A percentile compares a stretch with the other conserved stretches of the same genome.
Conservation (phyloP, 257 asterid species). For the Parsonsia alboflavescens region DNA sequence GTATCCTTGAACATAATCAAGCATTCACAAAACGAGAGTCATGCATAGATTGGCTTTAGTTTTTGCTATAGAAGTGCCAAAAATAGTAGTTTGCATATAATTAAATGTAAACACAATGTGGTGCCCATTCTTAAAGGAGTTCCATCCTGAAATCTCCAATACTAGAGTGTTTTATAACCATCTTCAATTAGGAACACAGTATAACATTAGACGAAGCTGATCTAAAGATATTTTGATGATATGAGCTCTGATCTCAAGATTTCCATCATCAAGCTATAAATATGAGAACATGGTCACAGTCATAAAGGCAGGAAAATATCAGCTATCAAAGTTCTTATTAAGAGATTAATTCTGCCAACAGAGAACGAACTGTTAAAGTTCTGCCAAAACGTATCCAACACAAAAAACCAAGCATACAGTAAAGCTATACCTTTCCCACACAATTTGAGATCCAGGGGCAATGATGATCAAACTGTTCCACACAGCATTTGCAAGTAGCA, state of each 20-base stretch:
- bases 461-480: constrained; percentile 98
- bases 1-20: not conserved
- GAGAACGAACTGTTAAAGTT: not conserved
- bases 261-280: not conserved
- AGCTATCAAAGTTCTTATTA: not conserved
- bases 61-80: not conserved
- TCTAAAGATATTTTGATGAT: not conserved
- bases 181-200: not conserved
- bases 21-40: not conserved
- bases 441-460: constrained; percentile 99
- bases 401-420: not conserved
- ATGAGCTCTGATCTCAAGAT: not conserved
- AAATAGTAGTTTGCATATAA: not conserved
- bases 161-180: not conserved
- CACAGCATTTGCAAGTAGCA: constrained; percentile 82
- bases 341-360: not conserved
- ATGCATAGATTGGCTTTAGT: not conserved
- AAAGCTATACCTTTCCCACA: constrained; percentile 76
- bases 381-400: not conserved
- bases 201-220: not conserved
- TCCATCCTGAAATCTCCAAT: not conserved
- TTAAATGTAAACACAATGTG: not conserved
- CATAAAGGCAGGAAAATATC: not conserved
- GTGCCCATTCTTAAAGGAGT: not conserved
- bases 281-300: not conserved